phyloP scores from a whole-genome alignment of 257 asterid genomes.

The Nicotiana sylvestris region DNA sequence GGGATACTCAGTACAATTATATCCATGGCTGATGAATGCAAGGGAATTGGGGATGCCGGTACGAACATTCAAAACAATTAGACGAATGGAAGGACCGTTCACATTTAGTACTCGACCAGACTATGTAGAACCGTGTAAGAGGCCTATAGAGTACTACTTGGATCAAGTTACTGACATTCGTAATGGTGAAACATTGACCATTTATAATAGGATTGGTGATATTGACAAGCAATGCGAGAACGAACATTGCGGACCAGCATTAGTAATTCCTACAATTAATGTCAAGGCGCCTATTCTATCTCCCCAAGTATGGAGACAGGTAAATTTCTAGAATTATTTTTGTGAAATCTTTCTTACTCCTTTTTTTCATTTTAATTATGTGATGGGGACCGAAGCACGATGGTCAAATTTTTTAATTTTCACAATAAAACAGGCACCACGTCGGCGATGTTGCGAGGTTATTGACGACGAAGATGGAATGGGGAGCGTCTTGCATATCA shows the following conservation, averaged over 20 bases:
- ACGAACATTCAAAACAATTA: neutral
- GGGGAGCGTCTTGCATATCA: neutral
- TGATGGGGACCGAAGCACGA: too few relatives aligned
- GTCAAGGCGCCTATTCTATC: neutral
- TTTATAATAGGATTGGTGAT: neutral
- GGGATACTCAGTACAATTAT: too few relatives aligned
- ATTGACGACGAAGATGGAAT: neutral
- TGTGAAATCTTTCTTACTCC: too few relatives aligned
- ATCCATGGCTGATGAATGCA: too few relatives aligned
- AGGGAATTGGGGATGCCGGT: neutral
- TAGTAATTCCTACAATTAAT: neutral
- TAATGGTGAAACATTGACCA: too few relatives aligned
- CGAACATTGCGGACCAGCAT: neutral
- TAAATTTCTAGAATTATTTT: neutral
- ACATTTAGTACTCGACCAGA: neutral
- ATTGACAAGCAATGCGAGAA: neutral
- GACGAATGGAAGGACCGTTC: neutral
- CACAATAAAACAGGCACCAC: conserved; percentile 7
- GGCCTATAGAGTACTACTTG: neutral
- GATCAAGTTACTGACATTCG: too few relatives aligned
- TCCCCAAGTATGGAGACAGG: conserved; percentile 11
- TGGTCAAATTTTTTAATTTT: too few relatives aligned
- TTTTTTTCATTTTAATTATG: too few relatives aligned
- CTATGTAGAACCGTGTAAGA: neutral
- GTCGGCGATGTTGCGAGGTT: conserved; percentile 16